phyloP scores from a whole-genome alignment of 257 asterid genomes.

The Solanum rostratum region DNA sequence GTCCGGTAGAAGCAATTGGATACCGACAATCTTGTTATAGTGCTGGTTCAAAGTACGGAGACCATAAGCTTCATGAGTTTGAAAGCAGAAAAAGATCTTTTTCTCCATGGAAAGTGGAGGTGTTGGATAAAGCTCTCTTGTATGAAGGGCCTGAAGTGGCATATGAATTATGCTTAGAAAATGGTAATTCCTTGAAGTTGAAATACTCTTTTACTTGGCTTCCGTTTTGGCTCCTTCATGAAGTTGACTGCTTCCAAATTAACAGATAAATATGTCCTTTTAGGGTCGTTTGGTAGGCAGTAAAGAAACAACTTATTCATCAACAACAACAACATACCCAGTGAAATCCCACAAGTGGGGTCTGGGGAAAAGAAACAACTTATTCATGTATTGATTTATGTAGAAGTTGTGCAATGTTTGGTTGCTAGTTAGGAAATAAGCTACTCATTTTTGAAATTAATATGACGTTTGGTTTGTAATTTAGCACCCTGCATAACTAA shows the following conservation, averaged over 20 bases:
- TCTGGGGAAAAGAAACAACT: background rate
- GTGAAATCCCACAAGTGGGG: too few relatives aligned
- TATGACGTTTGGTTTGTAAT: background rate
- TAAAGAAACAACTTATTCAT: background rate
- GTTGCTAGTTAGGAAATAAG: background rate
- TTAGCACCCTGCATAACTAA: background rate
- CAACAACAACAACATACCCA: too few relatives aligned
- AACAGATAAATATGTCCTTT: background rate
- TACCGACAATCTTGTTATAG: slow-evolving; percentile 33
- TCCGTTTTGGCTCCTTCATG: background rate
- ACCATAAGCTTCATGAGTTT: slow-evolving; percentile 30
- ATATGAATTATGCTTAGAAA: slow-evolving; percentile 69
- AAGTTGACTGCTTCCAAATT: background rate
- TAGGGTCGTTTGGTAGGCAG: background rate
- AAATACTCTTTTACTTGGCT: background rate
- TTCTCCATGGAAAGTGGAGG: slow-evolving; percentile 85
- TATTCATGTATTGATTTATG: background rate
- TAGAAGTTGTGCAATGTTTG: background rate
- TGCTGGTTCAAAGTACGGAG: slow-evolving; percentile 15
- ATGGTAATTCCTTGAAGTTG: slow-evolving; percentile 38
- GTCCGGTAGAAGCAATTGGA: slow-evolving; percentile 74
- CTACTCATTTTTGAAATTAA: background rate
- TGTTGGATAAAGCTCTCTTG: slow-evolving; percentile 74
- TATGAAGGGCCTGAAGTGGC: slow-evolving; percentile 82
- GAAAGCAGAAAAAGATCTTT: slow-evolving; percentile 28